Evolutionary conservation across 306 rosid species (phyloP), one percentile per base, ranked within the genome.

Genomic region (Medicago lupulina): DNA sequence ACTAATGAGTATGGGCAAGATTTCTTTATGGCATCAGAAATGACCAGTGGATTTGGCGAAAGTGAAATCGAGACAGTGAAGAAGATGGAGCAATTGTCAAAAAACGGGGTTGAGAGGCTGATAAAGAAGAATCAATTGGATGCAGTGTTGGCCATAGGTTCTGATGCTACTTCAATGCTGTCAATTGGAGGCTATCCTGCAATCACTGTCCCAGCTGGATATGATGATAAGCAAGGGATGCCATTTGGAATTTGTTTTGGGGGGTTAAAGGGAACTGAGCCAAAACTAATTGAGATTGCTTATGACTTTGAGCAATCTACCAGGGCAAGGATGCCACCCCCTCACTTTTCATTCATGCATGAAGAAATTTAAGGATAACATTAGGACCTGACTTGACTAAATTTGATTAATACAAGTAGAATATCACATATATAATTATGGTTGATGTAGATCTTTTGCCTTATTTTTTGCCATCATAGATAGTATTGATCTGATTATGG

Each of bases 271-370:
- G 87, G 90, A 54, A 44, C 81, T 0, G 88, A 86, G 19, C 81
- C 88, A 2, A 85, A 76, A 59, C 71, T 87, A 0, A 83, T 87
- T 40, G 74, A 87, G 69, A 83, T 87, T 80, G 86, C 86, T 25
- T 89, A 81, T 54, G 93, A 58, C 41, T 89, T 86, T 74, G 93
- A 89, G 86, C 88, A 86, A 74, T 79, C 84, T 14, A 85, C 90
- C 1, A 71, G 39, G 74, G 74, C 70, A 15, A 81, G 89, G 67
- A 84, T 69, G 81, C 71, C 85, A 59, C 88, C 85, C 31, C 31
- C 38, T 28, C 34, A 28, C 9, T 47, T 46, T 19, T 75, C 55
- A 39, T 79, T 53, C 15, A 50, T 3, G 2, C 58, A 43, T 65
- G 53, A 66, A 39, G 65, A 76, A 39, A 23, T 15, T 43, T 60